phyloP scores from a whole-genome alignment of 176 grass and related monocot species.

The Echinochloa phyllopogon region DNA sequence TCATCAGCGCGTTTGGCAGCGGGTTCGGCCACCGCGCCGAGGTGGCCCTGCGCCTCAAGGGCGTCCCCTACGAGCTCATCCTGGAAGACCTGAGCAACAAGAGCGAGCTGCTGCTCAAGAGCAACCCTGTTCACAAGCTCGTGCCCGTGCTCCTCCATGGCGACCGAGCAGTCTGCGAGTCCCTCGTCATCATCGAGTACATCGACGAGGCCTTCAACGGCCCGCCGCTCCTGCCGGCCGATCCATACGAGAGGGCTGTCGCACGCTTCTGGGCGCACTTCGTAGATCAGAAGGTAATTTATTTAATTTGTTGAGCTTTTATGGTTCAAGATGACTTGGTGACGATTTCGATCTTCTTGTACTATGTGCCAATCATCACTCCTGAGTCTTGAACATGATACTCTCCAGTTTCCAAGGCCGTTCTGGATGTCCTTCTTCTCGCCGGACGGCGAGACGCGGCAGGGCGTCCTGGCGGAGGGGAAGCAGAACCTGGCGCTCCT shows the following conservation, averaged over 20 bases:
- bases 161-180: constrained; percentile 41
- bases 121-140: constrained; percentile 45
- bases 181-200: constrained; percentile 40
- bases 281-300: constrained; percentile 41
- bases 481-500: constrained; percentile 6
- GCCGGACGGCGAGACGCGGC: constrained; percentile 4
- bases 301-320: neutral
- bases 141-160: constrained; percentile 52
- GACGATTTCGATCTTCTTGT: too few relatives aligned
- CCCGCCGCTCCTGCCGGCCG: constrained; percentile 24
- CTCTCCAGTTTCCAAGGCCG: neutral
- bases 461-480: neutral
- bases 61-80: constrained; percentile 43
- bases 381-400: neutral
- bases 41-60: constrained; percentile 41
- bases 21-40: constrained; percentile 36
- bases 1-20: constrained; percentile 27
- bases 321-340: too few relatives aligned
- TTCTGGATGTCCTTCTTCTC: constrained; percentile 24
- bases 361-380: too few relatives aligned
- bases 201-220: constrained; percentile 42
- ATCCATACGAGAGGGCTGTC: constrained; percentile 39
- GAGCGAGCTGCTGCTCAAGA: constrained; percentile 37
- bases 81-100: constrained; percentile 46
- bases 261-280: constrained; percentile 49